Evolutionary conservation across 73 alveolate genomes (phyloP).

Genomic region (Blepharisma japonicum): DNA sequence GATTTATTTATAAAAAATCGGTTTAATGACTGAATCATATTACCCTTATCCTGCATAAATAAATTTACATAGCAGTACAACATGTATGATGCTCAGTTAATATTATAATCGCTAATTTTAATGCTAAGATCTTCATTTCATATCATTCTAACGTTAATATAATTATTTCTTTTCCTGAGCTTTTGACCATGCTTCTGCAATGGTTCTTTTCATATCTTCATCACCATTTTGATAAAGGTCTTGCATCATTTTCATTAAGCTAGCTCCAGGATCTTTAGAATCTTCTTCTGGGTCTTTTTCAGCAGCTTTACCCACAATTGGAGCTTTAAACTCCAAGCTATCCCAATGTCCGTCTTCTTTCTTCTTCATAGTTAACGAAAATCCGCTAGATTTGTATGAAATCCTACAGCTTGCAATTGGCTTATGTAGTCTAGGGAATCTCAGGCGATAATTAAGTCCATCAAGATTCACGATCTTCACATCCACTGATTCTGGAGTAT

Average conservation of each 20-base stretch:
- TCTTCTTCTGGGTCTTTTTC: constrained; percentile 9
- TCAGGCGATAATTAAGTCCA: constrained; percentile 42
- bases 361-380: constrained; percentile 30
- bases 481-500: constrained; percentile 40
- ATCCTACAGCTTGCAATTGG: constrained; percentile 36
- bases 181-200: constrained; percentile 60
- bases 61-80: too few relatives aligned
- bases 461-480: constrained; percentile 37
- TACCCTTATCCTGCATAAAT: too few relatives aligned
- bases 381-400: constrained; percentile 39
- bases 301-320: background rate
- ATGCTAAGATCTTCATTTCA: background rate
- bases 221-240: constrained; percentile 56
- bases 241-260: constrained; percentile 64
- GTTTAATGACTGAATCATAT: too few relatives aligned
- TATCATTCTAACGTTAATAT: too few relatives aligned
- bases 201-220: constrained; percentile 55
- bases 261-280: constrained; percentile 38
- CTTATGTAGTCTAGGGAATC: constrained; percentile 29
- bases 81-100: too few relatives aligned
- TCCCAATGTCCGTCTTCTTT: constrained; percentile 20
- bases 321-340: background rate
- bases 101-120: too few relatives aligned
- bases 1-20: too few relatives aligned
- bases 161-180: constrained; percentile 29